Evolutionary conservation across 1,139 yeast genomes (phyloP).

Genomic region (Citeromyces hawaiiensis): DNA sequence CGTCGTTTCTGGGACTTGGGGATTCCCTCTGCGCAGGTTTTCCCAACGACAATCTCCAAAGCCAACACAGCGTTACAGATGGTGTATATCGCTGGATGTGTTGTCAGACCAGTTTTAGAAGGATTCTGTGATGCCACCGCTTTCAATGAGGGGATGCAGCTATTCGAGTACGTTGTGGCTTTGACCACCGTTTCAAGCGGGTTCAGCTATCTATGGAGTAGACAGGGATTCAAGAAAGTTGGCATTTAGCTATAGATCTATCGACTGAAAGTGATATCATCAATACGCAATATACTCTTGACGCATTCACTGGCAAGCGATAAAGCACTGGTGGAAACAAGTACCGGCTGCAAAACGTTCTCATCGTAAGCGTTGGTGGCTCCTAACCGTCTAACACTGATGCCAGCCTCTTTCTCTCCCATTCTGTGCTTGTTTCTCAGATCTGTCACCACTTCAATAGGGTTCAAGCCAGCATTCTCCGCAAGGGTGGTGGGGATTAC

Average conservation of each 20-base stretch:
- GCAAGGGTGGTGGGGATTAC: conserved; percentile 95
- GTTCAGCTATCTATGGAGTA: conserved; percentile 56
- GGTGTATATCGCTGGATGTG: conserved; percentile 72
- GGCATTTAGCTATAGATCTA: conserved; percentile 14
- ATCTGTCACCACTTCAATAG: conserved; percentile 91
- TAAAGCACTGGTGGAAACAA: conserved; percentile 88
- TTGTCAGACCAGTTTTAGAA: conserved; percentile 49
- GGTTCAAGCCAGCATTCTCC: conserved; percentile 94
- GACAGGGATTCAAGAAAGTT: conserved; percentile 37
- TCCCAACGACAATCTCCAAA: conserved; percentile 81
- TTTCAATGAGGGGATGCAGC: conserved; percentile 12
- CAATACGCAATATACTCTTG: conserved; percentile 88
- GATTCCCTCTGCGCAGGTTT: conserved; percentile 78
- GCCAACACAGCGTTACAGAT: conserved; percentile 86
- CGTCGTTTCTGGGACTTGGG: conserved; percentile 63
- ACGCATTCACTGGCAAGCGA: conserved; percentile 94
- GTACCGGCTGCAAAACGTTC: conserved; percentile 91
- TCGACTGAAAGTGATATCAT: conserved; percentile 81
- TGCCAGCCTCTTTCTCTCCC: conserved; percentile 92
- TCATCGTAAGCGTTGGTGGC: conserved; percentile 87
- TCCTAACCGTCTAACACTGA: conserved; percentile 87
- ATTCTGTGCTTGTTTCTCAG: conserved; percentile 82
- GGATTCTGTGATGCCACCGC: conserved; percentile 11
- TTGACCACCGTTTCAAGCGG: conserved; percentile 74
- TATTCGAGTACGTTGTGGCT: conserved; percentile 51